Base-by-base conservation (phyloP, 805 yeast genomes). In the Yamadazyma nakazawae region DNA sequence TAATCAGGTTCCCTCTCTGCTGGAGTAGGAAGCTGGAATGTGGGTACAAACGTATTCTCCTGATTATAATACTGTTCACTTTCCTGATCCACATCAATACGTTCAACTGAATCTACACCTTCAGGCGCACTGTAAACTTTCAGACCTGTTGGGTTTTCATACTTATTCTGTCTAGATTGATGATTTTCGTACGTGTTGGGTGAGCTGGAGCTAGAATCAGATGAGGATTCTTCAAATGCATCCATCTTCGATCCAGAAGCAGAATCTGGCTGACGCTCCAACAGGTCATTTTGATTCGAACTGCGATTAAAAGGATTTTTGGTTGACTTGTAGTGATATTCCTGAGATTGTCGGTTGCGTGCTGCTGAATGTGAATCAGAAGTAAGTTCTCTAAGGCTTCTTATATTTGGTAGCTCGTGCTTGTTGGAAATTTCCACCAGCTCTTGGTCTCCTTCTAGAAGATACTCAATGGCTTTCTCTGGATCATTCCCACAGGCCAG, bases 401-500 rank as follows among this genome's bases (percentile, higher is more conserved):
- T 28, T 12, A 42, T 35, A 16, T 47, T 34, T 12, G 54, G 54
- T 10, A 52, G 34, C 10, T 51, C 50, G 13, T 43, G 34, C 24
- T 51, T 51, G 35, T 48, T 51, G 13, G 39, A 35, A 16, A 52
- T 42, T 34, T 52, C 55, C 3, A 52, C 49, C 48, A 66, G 62
- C 24, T 25, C 65, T 13, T 28, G 32, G 5, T 10, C 32, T 11
- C 32, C 69, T 5, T 60, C 64, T 48, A 75, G 71, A 16, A 77
- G 61, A 51, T 58, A 67, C 17, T 53, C 57, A 45, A 64, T 58
- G 34, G 68, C 68, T 28, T 48, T 54, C 41, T 62, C 64, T 11
- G 59, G 51, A 42, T 65, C 62, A 37, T 57, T 59, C 31, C 54
- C 50, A 26, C 62, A 49, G 18, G 46, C 49, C 37, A 59, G 43